Evolutionary conservation across 2,329 filamentous ascomycete species (phyloP), one percentile per base, ranked within the genome.

Genomic region (Cladophialophora carrionii): DNA sequence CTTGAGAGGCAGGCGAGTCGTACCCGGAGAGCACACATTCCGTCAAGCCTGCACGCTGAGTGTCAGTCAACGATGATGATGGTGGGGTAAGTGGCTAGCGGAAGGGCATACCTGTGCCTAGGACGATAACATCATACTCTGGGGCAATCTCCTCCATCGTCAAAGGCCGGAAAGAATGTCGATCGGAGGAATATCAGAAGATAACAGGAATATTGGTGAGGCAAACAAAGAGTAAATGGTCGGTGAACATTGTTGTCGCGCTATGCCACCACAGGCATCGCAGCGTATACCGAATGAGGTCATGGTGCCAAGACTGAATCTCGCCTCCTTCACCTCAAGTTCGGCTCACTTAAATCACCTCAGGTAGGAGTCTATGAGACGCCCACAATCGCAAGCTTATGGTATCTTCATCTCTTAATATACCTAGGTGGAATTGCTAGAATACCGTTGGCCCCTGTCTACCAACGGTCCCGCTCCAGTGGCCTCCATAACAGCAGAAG

Each of bases 21-120:
- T 90, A 96, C 92, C 94, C 95, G 78, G 94, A 97, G 73, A 99
- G 90, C 77, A 99, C 95, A 83, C 95, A 99, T 87, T 99, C 95
- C 70, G 94, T 98, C 86, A 99, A 82, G 77, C 95, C 94, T 96
- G 75, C 53, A 66, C 64, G 66, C 66, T 57, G 68, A 69, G 73
- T 71, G 70, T 70, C 71, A 72, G 67, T 75, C 76, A 74, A 71
- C 54, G 65, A 69, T 43, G 37, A 69, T 43, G 37, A 43, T 64
- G 70, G 68, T 71, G 72, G 65, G 64, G 72, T 56, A 54, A 68
- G 65, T 66, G 63, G 72, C 70, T 76, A 73, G 17, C 74, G 74
- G 75, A 76, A 78, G 69, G 73, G 69, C 72, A 73, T 84, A 96
- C 92, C 93, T 79, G 95, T 99, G 85, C 95, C 95, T 78, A 99